Evolutionary conservation across 345 rosid species (phyloP), one percentile per base, ranked within the genome.

Genomic region (Citrus reticulata): DNA sequence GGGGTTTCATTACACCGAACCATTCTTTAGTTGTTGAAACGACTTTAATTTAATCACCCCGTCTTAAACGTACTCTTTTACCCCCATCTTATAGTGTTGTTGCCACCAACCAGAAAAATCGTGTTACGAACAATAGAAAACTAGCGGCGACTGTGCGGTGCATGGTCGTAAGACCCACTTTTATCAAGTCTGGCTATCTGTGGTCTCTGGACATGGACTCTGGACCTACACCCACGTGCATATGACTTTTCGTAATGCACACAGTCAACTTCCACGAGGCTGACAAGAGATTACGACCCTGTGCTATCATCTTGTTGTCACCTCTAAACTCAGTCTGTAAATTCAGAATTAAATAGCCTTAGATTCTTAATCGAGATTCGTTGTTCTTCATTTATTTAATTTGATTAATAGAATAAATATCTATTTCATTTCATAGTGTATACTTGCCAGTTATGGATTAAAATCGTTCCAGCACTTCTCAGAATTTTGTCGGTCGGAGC

Each of bases 1-100:
- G 76, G 72, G 76, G 70, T 13, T 77, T 73, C 78, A 60, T 39
- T 11, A 59, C 67, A 27, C 73, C 9, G 57, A 58, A 24, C 61
- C 63, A 16, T 0, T 14, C 32, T 35, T 13, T 4, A 2, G 30
- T 20, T 9, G 29, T 54, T 72, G 19, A 34, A 34, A 32, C 49
- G 11, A 57, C 34, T 30, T 5, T 27, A 16, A 58, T 63, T 46
- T 29, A 25, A 16, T 39, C 1, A 73, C 54, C 55, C 34, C 9
- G 27, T 7, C 34, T 16, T 22, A 6, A 37, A 35, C 37, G 7
- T 35, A 35, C 37, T 35, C 7, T 35, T 34, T 35, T 35, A 5
- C 1, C 37, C 1, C 37, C 9, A 37, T 37, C 40, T 37, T 7
- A 7, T 7, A 37, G 40, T 7, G 40, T 37, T 7, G 8, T 37